Evolutionary conservation across 1,284 basidiomycete genomes (phyloP), one percentile per base, ranked within the genome.

Genomic region (Mycosarcoma maydis): DNA sequence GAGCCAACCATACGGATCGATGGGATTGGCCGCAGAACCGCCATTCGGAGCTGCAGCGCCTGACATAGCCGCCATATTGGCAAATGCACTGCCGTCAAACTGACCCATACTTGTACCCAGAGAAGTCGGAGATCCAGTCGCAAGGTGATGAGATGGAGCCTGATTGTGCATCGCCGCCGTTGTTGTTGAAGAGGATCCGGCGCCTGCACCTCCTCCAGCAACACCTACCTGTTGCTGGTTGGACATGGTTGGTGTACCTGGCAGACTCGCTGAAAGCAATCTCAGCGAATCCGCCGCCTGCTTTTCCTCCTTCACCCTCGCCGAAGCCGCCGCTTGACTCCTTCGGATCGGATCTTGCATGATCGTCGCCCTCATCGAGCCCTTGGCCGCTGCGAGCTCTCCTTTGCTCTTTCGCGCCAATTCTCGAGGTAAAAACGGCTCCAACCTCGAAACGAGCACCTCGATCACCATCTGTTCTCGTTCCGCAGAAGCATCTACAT

Each of bases 391-490:
- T 3, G 60, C 60, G 34, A 70, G 29, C 43, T 70, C 67, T 4
- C 67, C 67, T 10, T 33, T 37, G 23, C 53, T 65, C 22, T 57
- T 34, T 42, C 52, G 51, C 5, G 64, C 61, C 23, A 68, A 14
- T 3, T 72, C 59, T 6, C 53, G 10, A 4, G 64, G 64, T 33
- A 72, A 41, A 33, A 64, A 61, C 13, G 65, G 59, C 50, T 72
- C 64, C 23, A 72, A 41, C 19, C 65, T 36, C n/a, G 59, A 64
- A 2, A 68, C 60, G 4, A 68, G 40, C 20, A 64, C 66, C 30
- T 72, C 64, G n/a, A 72, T 72, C 36, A 64, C 61, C 60, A 64
- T 64, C 59, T 62, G 59, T 34, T 68, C 69, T 9, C 65, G 26
- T 44, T 72, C 69, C 8, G 64, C 69, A n/a, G 44, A 50, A 3